Percentiles rank a stretch among this genome's conserved stretches.
phyloP scores from a whole-genome alignment of 768 basidiomycete species.

The Xerocomellus intermedius region DNA sequence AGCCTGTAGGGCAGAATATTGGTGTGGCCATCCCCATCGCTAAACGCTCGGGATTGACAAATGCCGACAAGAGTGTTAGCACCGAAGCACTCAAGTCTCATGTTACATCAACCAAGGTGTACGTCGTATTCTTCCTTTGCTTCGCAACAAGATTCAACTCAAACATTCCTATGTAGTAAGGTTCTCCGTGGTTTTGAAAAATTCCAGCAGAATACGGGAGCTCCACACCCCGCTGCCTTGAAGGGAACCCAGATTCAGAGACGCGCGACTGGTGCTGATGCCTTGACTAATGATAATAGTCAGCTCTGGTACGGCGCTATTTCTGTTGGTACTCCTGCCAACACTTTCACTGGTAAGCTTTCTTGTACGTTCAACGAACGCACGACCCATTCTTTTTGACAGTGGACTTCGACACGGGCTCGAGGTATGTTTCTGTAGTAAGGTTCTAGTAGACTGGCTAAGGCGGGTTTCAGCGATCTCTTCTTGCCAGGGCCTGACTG shows the following conservation, averaged over 20 bases:
- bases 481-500: slow-evolving; percentile 29
- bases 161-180: neutral
- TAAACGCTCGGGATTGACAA: slow-evolving; percentile 1
- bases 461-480: slow-evolving; percentile 20
- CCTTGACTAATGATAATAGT: neutral
- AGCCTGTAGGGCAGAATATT: neutral
- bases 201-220: slow-evolving; percentile 4
- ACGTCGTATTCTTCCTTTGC: neutral
- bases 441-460: neutral
- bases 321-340: slow-evolving; percentile 9
- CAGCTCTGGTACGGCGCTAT: slow-evolving; percentile 14
- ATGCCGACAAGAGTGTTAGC: neutral
- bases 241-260: neutral
- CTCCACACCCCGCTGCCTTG: neutral
- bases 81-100: slow-evolving; percentile 6
- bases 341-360: neutral
- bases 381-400: neutral
- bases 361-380: neutral
- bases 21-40: slow-evolving; percentile 1
- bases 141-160: neutral
- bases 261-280: neutral
- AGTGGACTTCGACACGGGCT: slow-evolving; percentile 30
- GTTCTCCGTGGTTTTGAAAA: neutral
- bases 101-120: slow-evolving; percentile 1
- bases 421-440: slow-evolving; percentile 11